Conservation (phyloP, 2,329 filamentous ascomycete genomes). For the Colletotrichum trifolii region DNA sequence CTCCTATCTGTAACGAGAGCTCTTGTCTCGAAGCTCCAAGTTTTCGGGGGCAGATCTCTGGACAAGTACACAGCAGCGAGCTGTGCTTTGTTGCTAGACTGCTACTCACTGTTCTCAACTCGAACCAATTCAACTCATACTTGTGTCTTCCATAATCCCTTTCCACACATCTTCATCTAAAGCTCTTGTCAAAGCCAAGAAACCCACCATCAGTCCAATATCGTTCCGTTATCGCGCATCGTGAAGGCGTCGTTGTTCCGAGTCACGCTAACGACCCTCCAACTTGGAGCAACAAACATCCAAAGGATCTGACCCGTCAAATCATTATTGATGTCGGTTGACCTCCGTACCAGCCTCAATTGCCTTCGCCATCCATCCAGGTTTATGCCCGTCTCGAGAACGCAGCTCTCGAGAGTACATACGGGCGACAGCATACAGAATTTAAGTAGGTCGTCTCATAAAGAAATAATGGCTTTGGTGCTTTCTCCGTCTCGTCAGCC, state of each 20-base stretch:
- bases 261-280: conserved; percentile 28
- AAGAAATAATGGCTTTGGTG: not conserved
- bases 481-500: not conserved
- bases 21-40: conserved; percentile 33
- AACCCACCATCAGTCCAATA: conserved; percentile 1
- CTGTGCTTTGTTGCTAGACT: conserved; percentile 38
- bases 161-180: conserved; percentile 18
- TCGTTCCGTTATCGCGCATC: conserved; percentile 14
- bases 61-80: conserved; percentile 31
- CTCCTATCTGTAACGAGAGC: conserved; percentile 32
- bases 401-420: conserved; percentile 64
- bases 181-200: conserved; percentile 11
- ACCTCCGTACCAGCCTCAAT: conserved; percentile 65
- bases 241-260: conserved; percentile 31
- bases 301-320: conserved; percentile 37
- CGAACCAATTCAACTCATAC: conserved; percentile 18
- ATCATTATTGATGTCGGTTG: conserved; percentile 69
- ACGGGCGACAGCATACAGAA: conserved; percentile 68
- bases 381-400: conserved; percentile 68
- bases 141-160: conserved; percentile 1
- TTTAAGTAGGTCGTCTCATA: conserved; percentile 52
- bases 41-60: conserved; percentile 38
- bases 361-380: conserved; percentile 67
- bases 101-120: conserved; percentile 34
- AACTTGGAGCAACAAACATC: conserved; percentile 29